Percentiles rank a stretch among this genome's conserved stretches.
Conservation (phyloP, 228 moss, liverwort and hornwort species). For the Sphagnum magellanicum region DNA sequence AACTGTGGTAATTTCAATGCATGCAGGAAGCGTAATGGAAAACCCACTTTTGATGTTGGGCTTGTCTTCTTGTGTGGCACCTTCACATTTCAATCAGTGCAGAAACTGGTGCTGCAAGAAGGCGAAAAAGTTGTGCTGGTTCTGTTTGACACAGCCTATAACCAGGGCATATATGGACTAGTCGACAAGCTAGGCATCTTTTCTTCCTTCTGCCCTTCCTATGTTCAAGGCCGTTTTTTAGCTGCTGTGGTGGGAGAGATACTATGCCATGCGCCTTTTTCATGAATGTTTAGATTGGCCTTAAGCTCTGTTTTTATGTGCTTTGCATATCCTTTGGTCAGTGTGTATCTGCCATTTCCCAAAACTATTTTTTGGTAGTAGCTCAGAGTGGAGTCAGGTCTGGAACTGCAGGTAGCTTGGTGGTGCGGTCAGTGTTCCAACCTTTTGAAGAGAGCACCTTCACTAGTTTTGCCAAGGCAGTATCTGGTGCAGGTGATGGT, state of each 20-base stretch:
- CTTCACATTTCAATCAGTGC: slow-evolving; percentile 83
- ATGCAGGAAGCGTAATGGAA: slow-evolving; percentile 34
- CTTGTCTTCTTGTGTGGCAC: slow-evolving; percentile 67
- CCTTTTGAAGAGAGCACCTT: slow-evolving; percentile 98
- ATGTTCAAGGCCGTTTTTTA: no score
- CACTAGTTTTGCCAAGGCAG: slow-evolving; percentile 86
- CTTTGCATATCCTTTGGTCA: no score
- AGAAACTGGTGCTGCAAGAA: slow-evolving; percentile 89
- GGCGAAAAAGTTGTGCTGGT: slow-evolving; percentile 96
- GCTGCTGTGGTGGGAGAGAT: no score
- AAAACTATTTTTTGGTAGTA: no score
- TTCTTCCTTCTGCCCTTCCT: background rate
- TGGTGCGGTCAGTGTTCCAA: slow-evolving; percentile 83
- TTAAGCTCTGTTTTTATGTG: no score
- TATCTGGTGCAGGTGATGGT: slow-evolving; percentile 37
- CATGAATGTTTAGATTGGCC: no score
- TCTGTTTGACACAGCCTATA: slow-evolving; percentile 86
- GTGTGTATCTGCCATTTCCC: no score
- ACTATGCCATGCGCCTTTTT: no score
- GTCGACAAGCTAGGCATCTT: slow-evolving; percentile 77
- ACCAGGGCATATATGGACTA: slow-evolving; percentile 96
- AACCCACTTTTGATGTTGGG: slow-evolving; percentile 31
- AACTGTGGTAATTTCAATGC: background rate
- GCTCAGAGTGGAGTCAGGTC: no score
- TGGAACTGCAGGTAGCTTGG: slow-evolving; percentile 68